Conservation (phyloP, 2,329 filamentous ascomycete species). For the Pseudogymnoascus sp. region DNA sequence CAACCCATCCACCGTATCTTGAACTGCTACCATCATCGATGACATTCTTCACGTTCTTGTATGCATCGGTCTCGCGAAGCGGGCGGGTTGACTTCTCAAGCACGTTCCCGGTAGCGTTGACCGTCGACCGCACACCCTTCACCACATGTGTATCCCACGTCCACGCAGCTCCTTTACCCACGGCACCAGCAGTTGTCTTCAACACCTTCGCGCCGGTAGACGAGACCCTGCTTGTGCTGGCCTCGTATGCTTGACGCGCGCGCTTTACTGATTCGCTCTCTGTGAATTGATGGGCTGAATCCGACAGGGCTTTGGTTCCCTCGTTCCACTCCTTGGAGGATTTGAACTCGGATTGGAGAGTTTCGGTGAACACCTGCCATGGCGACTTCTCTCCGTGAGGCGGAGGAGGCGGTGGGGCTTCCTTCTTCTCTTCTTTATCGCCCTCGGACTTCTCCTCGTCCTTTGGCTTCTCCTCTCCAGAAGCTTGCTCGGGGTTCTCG, state of each 20-base stretch:
- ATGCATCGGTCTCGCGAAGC: conserved; percentile 88
- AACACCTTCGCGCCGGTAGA: conserved; percentile 71
- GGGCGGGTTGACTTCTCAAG: conserved; percentile 94
- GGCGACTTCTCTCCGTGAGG: conserved; percentile 97
- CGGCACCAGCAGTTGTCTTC: conserved; percentile 75
- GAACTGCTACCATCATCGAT: conserved; percentile 97
- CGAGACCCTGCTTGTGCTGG: conserved; percentile 74
- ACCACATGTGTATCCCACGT: conserved; percentile 95
- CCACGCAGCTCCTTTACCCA: conserved; percentile 89
- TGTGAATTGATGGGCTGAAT: conserved; percentile 80
- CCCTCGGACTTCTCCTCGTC: conserved; percentile 39
- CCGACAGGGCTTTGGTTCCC: conserved; percentile 88
- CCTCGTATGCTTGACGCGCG: conserved; percentile 78
- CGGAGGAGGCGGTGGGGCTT: conserved; percentile 74
- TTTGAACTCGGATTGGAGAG: conserved; percentile 88
- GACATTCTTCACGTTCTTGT: conserved; percentile 87
- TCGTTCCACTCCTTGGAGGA: conserved; percentile 99
- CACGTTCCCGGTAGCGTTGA: conserved; percentile 75
- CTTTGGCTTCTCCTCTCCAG: conserved; percentile 35
- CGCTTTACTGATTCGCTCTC: conserved; percentile 87
- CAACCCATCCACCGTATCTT: conserved; percentile 90
- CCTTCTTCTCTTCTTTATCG: conserved; percentile 44
- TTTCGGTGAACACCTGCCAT: conserved; percentile 98
- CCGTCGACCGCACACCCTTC: conserved; percentile 81
- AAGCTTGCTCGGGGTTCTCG: conserved; percentile 27